Percentiles rank a stretch among this genome's conserved stretches.
Evolutionary conservation across 2,329 filamentous ascomycete genomes (phyloP).

Genomic region (Pseudogymnoascus verrucosus): DNA sequence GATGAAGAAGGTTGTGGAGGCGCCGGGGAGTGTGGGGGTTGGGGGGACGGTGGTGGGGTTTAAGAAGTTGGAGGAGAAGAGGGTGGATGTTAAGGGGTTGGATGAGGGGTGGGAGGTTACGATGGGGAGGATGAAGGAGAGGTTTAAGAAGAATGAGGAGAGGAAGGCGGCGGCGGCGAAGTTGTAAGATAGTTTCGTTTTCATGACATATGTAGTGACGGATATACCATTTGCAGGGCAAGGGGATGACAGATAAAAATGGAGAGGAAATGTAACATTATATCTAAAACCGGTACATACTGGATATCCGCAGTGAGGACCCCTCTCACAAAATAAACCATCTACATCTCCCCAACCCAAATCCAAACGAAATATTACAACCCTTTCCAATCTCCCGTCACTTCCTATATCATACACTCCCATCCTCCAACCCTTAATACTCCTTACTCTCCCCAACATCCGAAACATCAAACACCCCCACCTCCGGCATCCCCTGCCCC

Average conservation of each 20-base stretch:
- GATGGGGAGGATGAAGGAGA: slow-evolving; percentile 30
- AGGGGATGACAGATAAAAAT: background rate
- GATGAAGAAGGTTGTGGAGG: slow-evolving; percentile 34
- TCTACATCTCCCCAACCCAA: background rate
- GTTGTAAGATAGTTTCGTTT: background rate
- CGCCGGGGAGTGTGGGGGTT: slow-evolving; percentile 21
- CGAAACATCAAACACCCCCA: slow-evolving; percentile 72
- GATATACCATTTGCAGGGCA: background rate
- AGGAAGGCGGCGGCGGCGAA: background rate
- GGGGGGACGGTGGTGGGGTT: slow-evolving; percentile 41
- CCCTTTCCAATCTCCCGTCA: background rate
- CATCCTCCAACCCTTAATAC: slow-evolving; percentile 41
- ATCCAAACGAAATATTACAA: background rate
- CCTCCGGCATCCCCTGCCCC: slow-evolving; percentile 58
- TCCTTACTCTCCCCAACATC: slow-evolving; percentile 77
- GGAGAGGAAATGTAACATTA: background rate
- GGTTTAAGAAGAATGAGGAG: slow-evolving; percentile 17
- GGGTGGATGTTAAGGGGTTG: slow-evolving; percentile 37
- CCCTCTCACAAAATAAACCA: background rate
- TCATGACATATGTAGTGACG: background rate
- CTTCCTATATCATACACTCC: background rate
- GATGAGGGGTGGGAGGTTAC: slow-evolving; percentile 38
- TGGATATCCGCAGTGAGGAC: background rate
- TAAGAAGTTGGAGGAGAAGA: slow-evolving; percentile 42
- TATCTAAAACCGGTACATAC: background rate